Conservation (phyloP, 2,329 filamentous ascomycete genomes). For the Fusarium cicatricum region DNA sequence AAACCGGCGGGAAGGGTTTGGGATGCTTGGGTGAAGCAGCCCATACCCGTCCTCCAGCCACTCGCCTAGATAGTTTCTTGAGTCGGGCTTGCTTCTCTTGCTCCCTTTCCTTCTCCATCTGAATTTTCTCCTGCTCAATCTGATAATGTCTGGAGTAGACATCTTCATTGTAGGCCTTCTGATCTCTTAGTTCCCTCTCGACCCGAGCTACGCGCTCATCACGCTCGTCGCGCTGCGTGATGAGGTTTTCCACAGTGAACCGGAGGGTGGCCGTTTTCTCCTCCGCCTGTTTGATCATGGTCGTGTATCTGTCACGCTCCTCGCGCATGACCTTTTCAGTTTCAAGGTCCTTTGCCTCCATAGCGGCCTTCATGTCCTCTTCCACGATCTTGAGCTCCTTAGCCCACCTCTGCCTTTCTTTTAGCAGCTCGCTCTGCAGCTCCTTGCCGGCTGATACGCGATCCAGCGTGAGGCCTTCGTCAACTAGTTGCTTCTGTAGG, state of each 20-base stretch:
- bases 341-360: background rate
- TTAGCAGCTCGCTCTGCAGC: conserved; percentile 1
- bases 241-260: conserved; percentile 5
- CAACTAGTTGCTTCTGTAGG: conserved; percentile 17
- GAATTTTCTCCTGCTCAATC: background rate
- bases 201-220: conserved; percentile 9
- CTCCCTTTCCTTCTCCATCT: background rate
- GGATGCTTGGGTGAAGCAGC: background rate
- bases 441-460: conserved; percentile 9
- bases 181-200: background rate
- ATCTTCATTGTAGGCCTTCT: background rate
- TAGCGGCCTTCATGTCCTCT: conserved; percentile 2
- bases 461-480: conserved; percentile 1
- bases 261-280: conserved; percentile 2
- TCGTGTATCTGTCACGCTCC: conserved; percentile 16
- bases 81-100: too few relatives aligned
- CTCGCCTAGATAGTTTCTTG: background rate
- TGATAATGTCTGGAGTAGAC: background rate
- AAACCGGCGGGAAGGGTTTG: background rate
- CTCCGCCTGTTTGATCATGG: conserved; percentile 15
- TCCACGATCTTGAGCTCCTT: background rate
- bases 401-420: background rate
- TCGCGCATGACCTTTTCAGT: background rate
- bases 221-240: conserved; percentile 1
- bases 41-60: background rate